Percentiles rank a stretch among this genome's conserved stretches.
These are phyloP conservation scores for Chaetomidium leptoderma DNA, from an alignment of 495 filamentous ascomycete species.

Conservation along the genomic window DNA sequence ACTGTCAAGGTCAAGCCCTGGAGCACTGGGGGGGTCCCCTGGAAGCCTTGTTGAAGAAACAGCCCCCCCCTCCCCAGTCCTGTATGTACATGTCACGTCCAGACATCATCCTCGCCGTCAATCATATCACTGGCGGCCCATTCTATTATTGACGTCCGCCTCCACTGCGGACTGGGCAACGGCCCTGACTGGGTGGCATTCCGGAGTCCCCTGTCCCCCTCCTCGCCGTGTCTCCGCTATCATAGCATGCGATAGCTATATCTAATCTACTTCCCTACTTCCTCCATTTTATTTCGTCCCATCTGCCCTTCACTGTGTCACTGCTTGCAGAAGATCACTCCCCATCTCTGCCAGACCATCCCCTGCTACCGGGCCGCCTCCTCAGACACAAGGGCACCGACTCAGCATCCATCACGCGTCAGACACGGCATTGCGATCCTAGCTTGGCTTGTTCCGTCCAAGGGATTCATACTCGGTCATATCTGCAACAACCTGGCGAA, in stretches of 20 bases:
- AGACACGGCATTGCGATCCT: constrained; percentile 29
- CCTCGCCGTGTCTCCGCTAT: constrained; percentile 11
- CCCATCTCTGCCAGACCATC: constrained; percentile 17
- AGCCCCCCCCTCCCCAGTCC: background rate
- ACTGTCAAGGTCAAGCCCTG: constrained; percentile 9
- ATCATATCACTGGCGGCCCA: constrained; percentile 25
- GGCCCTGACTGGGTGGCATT: constrained; percentile 17
- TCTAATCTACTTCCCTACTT: constrained; percentile 18
- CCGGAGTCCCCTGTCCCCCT: constrained; percentile 9
- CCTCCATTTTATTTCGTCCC: constrained; percentile 21
- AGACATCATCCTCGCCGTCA: constrained; percentile 26
- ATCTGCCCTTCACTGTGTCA: constrained; percentile 26
- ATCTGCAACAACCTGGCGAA: constrained; percentile 12
- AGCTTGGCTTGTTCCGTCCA: constrained; percentile 22
- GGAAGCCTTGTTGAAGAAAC: constrained; percentile 11
- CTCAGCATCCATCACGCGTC: background rate
- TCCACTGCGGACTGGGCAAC: constrained; percentile 11
- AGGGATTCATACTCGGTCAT: constrained; percentile 24
- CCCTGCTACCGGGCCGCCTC: constrained; percentile 5
- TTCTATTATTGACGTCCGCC: constrained; percentile 23
- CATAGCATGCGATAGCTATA: constrained; percentile 31
- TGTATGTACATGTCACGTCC: too few species aligned
- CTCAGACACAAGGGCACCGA: background rate
- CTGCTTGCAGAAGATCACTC: constrained; percentile 27
- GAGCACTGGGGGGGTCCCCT: constrained; percentile 2